These are phyloP conservation scores for Podospora conica DNA, from an alignment of 495 filamentous ascomycete genomes.

Conservation along the genomic window DNA sequence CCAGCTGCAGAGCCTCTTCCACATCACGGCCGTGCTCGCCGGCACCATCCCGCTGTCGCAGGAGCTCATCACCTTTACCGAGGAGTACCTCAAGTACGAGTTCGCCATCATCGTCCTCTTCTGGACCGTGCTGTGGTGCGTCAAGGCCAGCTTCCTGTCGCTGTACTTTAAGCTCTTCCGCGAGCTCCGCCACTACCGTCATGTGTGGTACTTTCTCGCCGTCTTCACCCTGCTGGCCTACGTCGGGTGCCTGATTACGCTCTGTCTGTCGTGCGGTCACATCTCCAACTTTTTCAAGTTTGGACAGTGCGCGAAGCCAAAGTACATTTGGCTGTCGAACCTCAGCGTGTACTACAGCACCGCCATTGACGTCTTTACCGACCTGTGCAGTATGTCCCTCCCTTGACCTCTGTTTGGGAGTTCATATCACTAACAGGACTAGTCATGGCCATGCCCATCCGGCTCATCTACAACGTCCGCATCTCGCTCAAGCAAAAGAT, in stretches of 20 bases:
- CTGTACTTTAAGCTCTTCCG: constrained; percentile 42
- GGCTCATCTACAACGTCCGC: constrained; percentile 44
- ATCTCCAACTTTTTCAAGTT: constrained; percentile 38
- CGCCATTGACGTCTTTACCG: constrained; percentile 39
- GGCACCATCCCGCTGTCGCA: constrained; percentile 25
- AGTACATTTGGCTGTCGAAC: constrained; percentile 30
- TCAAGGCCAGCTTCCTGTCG: constrained; percentile 44
- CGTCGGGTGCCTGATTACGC: constrained; percentile 35
- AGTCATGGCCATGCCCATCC: constrained; percentile 49
- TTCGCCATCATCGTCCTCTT: constrained; percentile 44
- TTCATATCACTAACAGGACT: constrained; percentile 3
- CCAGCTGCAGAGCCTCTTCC: constrained; percentile 39
- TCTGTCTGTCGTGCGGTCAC: constrained; percentile 35
- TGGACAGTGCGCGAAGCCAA: constrained; percentile 18
- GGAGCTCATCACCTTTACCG: constrained; percentile 19
- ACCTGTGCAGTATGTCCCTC: constrained; percentile 27
- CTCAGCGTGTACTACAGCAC: constrained; percentile 42
- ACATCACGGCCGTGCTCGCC: constrained; percentile 26
- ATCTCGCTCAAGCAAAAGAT: constrained; percentile 41
- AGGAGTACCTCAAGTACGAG: constrained; percentile 33
- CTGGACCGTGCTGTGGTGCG: constrained; percentile 43
- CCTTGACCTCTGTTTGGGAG: neutral
- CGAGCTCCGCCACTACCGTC: constrained; percentile 32
- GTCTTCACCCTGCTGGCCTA: constrained; percentile 35
- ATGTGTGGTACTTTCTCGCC: constrained; percentile 33